Conservation (phyloP, 2,329 filamentous ascomycete species). For the Epichloe sibirici region DNA sequence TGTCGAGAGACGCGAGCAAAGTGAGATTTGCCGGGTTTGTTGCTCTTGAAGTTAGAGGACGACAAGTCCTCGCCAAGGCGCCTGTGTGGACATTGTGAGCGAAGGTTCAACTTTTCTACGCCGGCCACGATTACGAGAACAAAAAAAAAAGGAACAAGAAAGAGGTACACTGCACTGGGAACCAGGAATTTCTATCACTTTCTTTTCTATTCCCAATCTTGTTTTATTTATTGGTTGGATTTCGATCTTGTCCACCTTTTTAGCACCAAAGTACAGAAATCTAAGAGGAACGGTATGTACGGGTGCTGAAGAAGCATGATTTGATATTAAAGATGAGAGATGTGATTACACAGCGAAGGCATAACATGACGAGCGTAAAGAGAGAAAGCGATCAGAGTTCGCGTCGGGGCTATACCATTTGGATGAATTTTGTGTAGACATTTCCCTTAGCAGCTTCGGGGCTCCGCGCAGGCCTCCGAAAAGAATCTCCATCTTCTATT, state of each 20-base stretch:
- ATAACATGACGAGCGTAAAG: neutral
- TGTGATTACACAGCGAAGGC: neutral
- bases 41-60: conserved; percentile 60
- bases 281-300: neutral
- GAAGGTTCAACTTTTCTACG: neutral
- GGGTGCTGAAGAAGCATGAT: neutral
- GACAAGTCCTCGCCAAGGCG: conserved; percentile 64
- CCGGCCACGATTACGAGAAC: neutral
- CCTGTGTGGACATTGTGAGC: conserved; percentile 52
- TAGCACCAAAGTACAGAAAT: neutral
- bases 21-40: conserved; percentile 68
- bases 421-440: neutral
- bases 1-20: conserved; percentile 37
- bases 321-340: neutral
- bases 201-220: neutral
- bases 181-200: neutral
- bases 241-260: neutral
- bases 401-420: neutral
- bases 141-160: neutral
- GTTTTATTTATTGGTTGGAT: neutral
- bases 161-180: neutral
- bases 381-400: neutral
- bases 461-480: too few species aligned
- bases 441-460: neutral
- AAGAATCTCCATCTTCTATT: neutral